Evolutionary conservation across 176 grass and related monocot species (phyloP), one percentile per base, ranked within the genome.

Genomic region (Aegilops longissima): DNA sequence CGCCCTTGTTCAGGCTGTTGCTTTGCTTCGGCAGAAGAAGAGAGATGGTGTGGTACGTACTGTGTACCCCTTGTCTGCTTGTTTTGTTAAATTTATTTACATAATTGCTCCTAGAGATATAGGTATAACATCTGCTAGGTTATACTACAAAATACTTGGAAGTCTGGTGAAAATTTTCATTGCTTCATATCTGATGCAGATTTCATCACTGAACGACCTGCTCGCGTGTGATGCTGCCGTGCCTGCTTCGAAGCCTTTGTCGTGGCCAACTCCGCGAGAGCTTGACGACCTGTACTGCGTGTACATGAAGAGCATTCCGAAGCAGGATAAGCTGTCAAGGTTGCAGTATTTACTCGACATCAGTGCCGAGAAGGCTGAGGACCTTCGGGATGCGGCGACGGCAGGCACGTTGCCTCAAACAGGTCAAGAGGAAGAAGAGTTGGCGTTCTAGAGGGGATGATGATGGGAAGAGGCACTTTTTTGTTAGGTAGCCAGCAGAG

Each of bases 251-350:
- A 68, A 88, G 54, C 81, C 96, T 20, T 77, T 96, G 34, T 82
- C 92, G 18, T 99, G 94, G 97, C 91, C 94, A 9, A 80, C 90
- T 12, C 89, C 82, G 4, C 82, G 88, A 77, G 97, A 96, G 89
- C 82, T 96, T 34, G 94, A 91, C 73, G 94, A 96, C 63, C 44
- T 99, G 4, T 99, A 96, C 75, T 81, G 90, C 12, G 51, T 91
- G 61, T 96, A 99, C 79, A 83, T 99, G 65, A 96, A 99, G 85
- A 93, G 92, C 18, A 96, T 99, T 64, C 94, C 97, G 1, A 96
- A 90, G 64, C 85, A 94, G 1, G 94, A 94, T 44, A 96, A 96
- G 71, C 85, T 99, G 30, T 84, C 90, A 9, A 90, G 94, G 86
- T 70, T 99, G 33, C 94, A 94, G 79, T 94, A 85, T 62, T 86